Percentiles rank a stretch among this genome's conserved stretches.
phyloP scores from a whole-genome alignment of 164 flowering plant genomes.

The Akebia trifoliata region DNA sequence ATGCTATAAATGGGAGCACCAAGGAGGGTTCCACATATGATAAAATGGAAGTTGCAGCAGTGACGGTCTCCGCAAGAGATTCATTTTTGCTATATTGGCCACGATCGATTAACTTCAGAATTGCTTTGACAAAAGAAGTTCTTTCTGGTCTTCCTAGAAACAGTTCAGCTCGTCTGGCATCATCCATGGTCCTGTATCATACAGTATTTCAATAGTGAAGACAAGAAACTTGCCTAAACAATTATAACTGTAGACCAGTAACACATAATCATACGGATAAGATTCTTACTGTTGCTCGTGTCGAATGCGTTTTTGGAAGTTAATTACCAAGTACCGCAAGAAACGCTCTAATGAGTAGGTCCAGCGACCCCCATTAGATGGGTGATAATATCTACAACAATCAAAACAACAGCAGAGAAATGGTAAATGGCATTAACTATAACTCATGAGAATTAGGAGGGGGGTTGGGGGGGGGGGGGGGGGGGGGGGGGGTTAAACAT shows the following conservation, averaged over 20 bases:
- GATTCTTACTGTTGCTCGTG: constrained; percentile 72
- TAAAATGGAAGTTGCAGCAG: constrained; percentile 82
- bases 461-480: no score
- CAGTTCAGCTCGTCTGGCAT: constrained; percentile 23
- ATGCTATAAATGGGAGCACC: constrained; percentile 87
- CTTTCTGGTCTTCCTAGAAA: constrained; percentile 62
- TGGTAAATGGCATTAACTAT: constrained; percentile 1
- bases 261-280: constrained; percentile 1
- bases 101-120: constrained; percentile 84
- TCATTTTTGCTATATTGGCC: constrained; percentile 98
- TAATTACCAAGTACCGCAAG: constrained; percentile 66
- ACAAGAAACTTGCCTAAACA: constrained; percentile 1
- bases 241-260: not conserved
- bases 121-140: constrained; percentile 57
- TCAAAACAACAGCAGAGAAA: constrained; percentile 8
- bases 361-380: constrained; percentile 99
- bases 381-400: constrained; percentile 81
- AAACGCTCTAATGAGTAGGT: constrained; percentile 85
- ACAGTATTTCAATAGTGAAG: constrained; percentile 11
- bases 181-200: constrained; percentile 41
- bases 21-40: constrained; percentile 88
- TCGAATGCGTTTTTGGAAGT: constrained; percentile 75
- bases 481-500: not conserved
- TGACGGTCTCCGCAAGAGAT: constrained; percentile 89
- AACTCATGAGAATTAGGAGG: constrained; percentile 3